Base-by-base conservation (phyloP, 306 rosid genomes). In the Pachyrhizus erosus region DNA sequence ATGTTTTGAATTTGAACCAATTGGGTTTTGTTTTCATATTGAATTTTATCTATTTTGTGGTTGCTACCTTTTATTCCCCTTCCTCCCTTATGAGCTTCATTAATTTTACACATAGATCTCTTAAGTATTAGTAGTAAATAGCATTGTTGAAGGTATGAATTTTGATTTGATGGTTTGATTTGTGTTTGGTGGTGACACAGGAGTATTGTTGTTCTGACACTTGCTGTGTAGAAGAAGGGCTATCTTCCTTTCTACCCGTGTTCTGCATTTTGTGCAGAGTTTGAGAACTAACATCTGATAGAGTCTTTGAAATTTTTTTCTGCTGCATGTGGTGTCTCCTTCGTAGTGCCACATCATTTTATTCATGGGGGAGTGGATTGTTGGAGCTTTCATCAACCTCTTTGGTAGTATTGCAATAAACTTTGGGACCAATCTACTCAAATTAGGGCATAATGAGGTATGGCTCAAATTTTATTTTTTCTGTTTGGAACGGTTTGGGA, bases 321-420 rank as follows among this genome's bases (percentile, higher is more conserved):
- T 88, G 84, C 79, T 89, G 91, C 88, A 85, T 91, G 92, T 81
- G 69, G 85, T 80, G 69, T 84, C 86, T 65, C 84, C 83, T 81
- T 79, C 24, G 34, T 71, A 68, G 86, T 75, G 79, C 83, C 82
- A 76, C 75, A 57, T 74, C 84, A 62, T 83, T 81, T 20, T 66
- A 85, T 86, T 79, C 87, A 95, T 95, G 99, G 98, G 98, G 88
- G 94, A 92, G 96, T 96, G 99, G 99, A 88, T 93, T 82, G 88
- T 96, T 85, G 99, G 99, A 87, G 99, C 98, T 75, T 82, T 96
- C 84, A 93, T 96, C 84, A 96, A 96, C 87, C 97, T 96, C 45
- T 87, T 93, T 42, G 99, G 99, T 70, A 96, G 99, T 93, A 85
- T 96, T 89, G 93, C 96, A 83, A 96, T 96, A 83, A 96, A 96